Conservation (phyloP, 2,329 filamentous ascomycete species). For the Ophiostoma pallidulum region DNA sequence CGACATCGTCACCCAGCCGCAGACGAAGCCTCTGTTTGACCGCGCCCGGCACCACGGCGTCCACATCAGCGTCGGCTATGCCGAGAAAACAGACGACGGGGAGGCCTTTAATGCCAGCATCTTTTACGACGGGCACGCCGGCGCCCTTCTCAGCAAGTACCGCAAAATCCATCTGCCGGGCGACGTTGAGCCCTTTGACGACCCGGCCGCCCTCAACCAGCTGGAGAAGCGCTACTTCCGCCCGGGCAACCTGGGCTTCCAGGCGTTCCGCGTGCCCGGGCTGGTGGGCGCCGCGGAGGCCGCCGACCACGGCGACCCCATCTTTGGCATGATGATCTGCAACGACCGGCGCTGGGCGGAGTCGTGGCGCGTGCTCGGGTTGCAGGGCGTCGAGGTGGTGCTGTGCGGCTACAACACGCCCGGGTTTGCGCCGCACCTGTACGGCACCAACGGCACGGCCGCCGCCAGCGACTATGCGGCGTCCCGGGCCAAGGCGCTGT, state of each 20-base stretch:
- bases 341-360: constrained; percentile 46
- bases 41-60: constrained; percentile 35
- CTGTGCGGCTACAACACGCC: constrained; percentile 39
- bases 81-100: constrained; percentile 32
- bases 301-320: constrained; percentile 35
- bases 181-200: constrained; percentile 39
- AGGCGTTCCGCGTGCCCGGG: constrained; percentile 41
- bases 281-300: constrained; percentile 31
- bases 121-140: constrained; percentile 38
- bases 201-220: constrained; percentile 38
- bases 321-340: constrained; percentile 45
- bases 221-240: constrained; percentile 47
- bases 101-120: constrained; percentile 38
- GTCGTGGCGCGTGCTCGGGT: constrained; percentile 39
- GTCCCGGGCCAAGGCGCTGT: constrained; percentile 37
- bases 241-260: constrained; percentile 43
- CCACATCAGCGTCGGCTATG: constrained; percentile 44
- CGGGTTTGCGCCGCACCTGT: constrained; percentile 35
- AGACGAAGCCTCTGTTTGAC: constrained; percentile 40
- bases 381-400: constrained; percentile 40
- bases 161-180: constrained; percentile 47
- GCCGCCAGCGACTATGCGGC: constrained; percentile 28
- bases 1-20: constrained; percentile 30
- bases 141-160: constrained; percentile 40
- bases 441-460: constrained; percentile 43